Conservation (phyloP, 257 asterid genomes). For the Salvia hispanica region DNA sequence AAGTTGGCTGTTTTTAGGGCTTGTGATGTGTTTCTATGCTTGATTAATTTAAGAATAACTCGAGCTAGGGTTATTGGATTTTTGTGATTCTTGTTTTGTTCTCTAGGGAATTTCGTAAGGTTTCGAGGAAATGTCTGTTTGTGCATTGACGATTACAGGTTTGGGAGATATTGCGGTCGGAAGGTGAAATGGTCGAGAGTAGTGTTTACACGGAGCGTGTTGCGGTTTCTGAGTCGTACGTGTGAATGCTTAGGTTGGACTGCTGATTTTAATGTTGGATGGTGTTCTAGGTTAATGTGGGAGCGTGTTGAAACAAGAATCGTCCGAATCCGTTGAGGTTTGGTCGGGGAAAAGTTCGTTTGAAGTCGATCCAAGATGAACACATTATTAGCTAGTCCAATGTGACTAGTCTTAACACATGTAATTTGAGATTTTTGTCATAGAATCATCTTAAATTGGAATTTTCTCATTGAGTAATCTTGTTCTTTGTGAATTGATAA, state of each 20-base stretch:
- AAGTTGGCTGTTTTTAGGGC: slow-evolving; percentile 33
- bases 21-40: slow-evolving; percentile 72
- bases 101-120: slow-evolving; percentile 52
- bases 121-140: slow-evolving; percentile 40
- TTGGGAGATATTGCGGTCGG: slow-evolving; percentile 40
- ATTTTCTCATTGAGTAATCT: neutral
- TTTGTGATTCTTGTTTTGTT: slow-evolving; percentile 25
- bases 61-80: slow-evolving; percentile 35
- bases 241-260: slow-evolving; percentile 32
- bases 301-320: slow-evolving; percentile 45
- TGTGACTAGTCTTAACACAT: neutral
- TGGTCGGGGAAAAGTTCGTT: slow-evolving; percentile 30
- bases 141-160: slow-evolving; percentile 7
- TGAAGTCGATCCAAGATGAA: slow-evolving; percentile 56
- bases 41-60: slow-evolving; percentile 50
- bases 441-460: neutral
- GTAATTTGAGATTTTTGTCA: neutral
- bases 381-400: slow-evolving; percentile 26
- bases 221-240: slow-evolving; percentile 35
- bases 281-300: slow-evolving; percentile 30
- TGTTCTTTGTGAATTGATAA: neutral
- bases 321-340: slow-evolving; percentile 37
- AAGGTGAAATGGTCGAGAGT: slow-evolving; percentile 53
- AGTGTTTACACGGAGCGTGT: slow-evolving; percentile 38
- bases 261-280: slow-evolving; percentile 17